Evolutionary conservation across 176 grass and related monocot genomes (phyloP).

Genomic region (Stipa capillata): DNA sequence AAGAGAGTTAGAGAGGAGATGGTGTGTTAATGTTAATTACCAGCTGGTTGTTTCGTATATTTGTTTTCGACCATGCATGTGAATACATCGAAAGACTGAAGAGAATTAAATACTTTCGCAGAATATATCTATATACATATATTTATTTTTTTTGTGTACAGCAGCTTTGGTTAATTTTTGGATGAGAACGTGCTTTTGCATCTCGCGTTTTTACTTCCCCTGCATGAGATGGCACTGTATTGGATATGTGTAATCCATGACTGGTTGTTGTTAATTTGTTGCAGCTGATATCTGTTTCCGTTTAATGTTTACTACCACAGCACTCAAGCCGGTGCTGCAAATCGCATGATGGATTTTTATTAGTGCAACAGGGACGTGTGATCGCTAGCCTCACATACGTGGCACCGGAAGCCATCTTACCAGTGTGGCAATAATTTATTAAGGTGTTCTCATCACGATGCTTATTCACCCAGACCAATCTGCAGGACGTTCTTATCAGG

Average conservation of each 20-base stretch:
- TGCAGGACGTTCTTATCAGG: not conserved
- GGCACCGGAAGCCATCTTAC: too few relatives aligned
- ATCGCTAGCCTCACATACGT: not conserved
- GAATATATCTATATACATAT: too few relatives aligned
- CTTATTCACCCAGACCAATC: not conserved
- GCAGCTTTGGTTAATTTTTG: not conserved
- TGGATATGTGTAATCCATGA: not conserved
- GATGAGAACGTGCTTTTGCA: not conserved
- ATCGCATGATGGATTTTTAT: not conserved
- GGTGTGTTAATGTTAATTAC: not conserved
- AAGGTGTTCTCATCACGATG: not conserved
- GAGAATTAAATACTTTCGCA: not conserved
- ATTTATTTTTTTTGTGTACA: too few relatives aligned
- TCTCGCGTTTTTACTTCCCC: too few relatives aligned
- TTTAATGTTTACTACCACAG: not conserved
- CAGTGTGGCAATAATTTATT: too few relatives aligned
- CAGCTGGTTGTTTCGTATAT: not conserved
- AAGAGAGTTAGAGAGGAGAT: not conserved
- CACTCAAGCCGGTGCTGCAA: not conserved
- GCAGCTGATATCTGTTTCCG: not conserved
- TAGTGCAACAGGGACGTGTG: not conserved
- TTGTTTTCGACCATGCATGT: slow-evolving; percentile 19
- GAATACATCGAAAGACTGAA: slow-evolving; percentile 2
- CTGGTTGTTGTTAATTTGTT: not conserved
- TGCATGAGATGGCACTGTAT: not conserved